These are phyloP conservation scores for Decorospora gaudefroyi DNA, from an alignment of 2,329 filamentous ascomycete genomes.

Conservation along the genomic window DNA sequence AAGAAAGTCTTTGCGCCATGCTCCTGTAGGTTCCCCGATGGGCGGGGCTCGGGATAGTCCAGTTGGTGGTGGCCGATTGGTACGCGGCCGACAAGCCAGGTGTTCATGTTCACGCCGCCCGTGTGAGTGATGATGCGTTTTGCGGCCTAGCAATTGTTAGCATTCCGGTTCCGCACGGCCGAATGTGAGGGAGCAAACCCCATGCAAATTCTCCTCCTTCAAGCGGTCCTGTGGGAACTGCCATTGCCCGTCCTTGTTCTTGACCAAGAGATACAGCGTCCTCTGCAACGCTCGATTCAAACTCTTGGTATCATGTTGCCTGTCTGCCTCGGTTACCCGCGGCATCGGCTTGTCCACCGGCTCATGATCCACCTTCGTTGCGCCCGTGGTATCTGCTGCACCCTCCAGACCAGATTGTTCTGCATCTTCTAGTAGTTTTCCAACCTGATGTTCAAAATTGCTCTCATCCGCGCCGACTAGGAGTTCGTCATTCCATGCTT, in stretches of 20 bases:
- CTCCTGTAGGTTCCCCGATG: slow-evolving; percentile 43
- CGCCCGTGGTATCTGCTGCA: slow-evolving; percentile 40
- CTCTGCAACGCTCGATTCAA: slow-evolving; percentile 78
- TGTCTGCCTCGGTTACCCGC: slow-evolving; percentile 77
- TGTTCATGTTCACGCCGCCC: slow-evolving; percentile 96
- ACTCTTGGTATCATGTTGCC: slow-evolving; percentile 72
- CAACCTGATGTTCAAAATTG: slow-evolving; percentile 65
- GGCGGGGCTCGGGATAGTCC: slow-evolving; percentile 53
- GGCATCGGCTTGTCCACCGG: slow-evolving; percentile 71
- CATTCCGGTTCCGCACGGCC: background rate
- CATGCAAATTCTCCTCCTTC: slow-evolving; percentile 74
- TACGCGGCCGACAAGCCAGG: slow-evolving; percentile 90
- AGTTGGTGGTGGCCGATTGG: slow-evolving; percentile 79
- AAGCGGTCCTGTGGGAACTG: slow-evolving; percentile 77
- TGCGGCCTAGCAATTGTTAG: slow-evolving; percentile 67
- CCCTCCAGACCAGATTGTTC: slow-evolving; percentile 58
- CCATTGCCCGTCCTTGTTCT: slow-evolving; percentile 73
- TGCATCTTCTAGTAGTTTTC: slow-evolving; percentile 75
- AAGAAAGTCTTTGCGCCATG: slow-evolving; percentile 87
- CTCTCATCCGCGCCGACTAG: slow-evolving; percentile 72
- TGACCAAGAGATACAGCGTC: slow-evolving; percentile 87
- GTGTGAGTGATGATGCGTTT: slow-evolving; percentile 75
- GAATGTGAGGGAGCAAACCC: slow-evolving; percentile 61
- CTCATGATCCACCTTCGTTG: slow-evolving; percentile 57
- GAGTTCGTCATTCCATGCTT: slow-evolving; percentile 91